Evolutionary conservation across 1,284 basidiomycete species (phyloP), one percentile per base, ranked within the genome.

Genomic region (Thelephora terrestris): DNA sequence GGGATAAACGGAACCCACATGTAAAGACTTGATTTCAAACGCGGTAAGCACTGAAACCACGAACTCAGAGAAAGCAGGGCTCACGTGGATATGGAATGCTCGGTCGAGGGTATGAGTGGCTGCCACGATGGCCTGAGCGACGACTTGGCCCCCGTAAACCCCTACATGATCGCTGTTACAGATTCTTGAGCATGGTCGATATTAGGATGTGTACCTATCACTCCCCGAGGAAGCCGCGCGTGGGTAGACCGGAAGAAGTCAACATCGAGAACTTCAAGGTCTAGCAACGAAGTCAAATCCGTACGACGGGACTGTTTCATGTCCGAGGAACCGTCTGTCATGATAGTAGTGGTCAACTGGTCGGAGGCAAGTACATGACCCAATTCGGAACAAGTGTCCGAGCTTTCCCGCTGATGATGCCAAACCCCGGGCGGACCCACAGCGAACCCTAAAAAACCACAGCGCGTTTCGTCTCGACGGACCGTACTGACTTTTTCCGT

Each of bases 101-200:
- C 78, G 66, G 47, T 80, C 70, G 1, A 93, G 81, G 43, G 83
- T 84, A 54, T 80, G 78, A 20, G 84, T 84, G 5, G 90, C 89
- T 12, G 88, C 80, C 14, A 86, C 78, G 25, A 92, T 69, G 4
- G 88, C 87, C 60, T 93, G 91, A 7, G 85, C 91, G 55, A 95
- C 91, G 50, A 94, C 91, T 62, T 89, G 86, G 54, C 91, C 92
- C 48, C 92, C 91, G 57, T 91, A 94, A 4, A 91, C 90, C 21
- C 91, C 90, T 51, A 90, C 12, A 12, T 10, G 14, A 32, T 14
- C 29, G 29, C 12, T 3, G 29, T 32, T 12, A 32, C 29, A 6
- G 14, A 32, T 32, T 12, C 12, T 6, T 6, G 12, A 14, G 29
- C 3, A 10, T 6, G 7, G 6, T 3, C 14, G 9, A 27, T 32